Evolutionary conservation across 306 rosid species (phyloP).

Genomic region (Citrullus mucosospermus): DNA sequence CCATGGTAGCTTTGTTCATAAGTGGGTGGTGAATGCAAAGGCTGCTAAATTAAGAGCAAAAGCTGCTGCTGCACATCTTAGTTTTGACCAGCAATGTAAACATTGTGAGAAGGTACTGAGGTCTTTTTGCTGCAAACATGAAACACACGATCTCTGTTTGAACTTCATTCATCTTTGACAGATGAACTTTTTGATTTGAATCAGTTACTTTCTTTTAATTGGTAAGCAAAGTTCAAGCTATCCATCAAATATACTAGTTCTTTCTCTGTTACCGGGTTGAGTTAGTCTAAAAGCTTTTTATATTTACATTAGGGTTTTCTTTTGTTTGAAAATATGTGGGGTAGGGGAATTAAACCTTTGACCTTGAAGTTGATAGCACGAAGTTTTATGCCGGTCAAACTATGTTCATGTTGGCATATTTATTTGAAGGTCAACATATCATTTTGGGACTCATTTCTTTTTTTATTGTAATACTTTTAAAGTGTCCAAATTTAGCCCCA

Average conservation of each 20-base stretch:
- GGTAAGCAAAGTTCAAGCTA: not conserved
- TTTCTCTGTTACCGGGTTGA: not conserved
- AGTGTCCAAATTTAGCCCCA: no score
- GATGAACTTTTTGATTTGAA: not conserved
- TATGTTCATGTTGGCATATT: no score
- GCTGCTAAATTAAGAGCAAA: constrained; percentile 53
- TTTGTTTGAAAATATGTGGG: no score
- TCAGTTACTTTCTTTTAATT: not conserved
- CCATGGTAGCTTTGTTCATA: constrained; percentile 43
- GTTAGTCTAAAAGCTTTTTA: not conserved
- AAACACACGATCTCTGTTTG: not conserved
- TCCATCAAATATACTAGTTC: not conserved
- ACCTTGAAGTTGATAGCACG: no score
- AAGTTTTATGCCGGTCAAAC: no score
- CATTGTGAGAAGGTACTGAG: constrained; percentile 71
- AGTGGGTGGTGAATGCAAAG: constrained; percentile 60
- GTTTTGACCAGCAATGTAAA: constrained; percentile 68
- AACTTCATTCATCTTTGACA: not conserved
- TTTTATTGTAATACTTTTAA: no score
- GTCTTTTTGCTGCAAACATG: not conserved
- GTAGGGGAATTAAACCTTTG: no score
- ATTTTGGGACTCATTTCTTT: no score
- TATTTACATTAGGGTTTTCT: no score
- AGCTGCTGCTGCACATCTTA: constrained; percentile 43
- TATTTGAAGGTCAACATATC: no score